phyloP scores from a whole-genome alignment of 1,139 yeast genomes.

The Candida labiduridarum region DNA sequence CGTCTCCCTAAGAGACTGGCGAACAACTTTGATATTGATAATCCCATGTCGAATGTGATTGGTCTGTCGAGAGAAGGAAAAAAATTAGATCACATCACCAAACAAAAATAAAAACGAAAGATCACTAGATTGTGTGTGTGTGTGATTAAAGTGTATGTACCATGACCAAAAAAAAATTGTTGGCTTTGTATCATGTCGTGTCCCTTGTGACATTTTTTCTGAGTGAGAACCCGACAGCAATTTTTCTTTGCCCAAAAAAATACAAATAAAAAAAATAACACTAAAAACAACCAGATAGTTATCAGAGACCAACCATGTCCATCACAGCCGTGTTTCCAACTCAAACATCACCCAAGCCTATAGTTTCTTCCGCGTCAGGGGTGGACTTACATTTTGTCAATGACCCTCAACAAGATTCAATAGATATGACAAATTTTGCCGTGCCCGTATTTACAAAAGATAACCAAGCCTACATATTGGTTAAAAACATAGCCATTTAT shows the following conservation, averaged over 20 bases:
- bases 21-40: slow-evolving; percentile 35
- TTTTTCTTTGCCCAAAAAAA: background rate
- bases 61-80: background rate
- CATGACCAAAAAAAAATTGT: slow-evolving; percentile 1
- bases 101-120: background rate
- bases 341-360: background rate
- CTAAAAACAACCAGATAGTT: background rate
- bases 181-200: background rate
- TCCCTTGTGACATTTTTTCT: background rate
- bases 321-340: background rate
- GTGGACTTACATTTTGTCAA: background rate
- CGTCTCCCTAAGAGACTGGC: slow-evolving; percentile 39
- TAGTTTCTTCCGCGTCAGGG: background rate
- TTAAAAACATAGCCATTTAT: slow-evolving; percentile 34
- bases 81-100: background rate
- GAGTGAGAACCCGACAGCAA: background rate
- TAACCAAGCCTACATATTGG: slow-evolving; percentile 24
- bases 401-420: background rate
- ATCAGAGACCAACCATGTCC: background rate
- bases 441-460: slow-evolving; percentile 13
- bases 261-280: background rate
- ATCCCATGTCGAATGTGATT: slow-evolving; percentile 24
- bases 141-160: slow-evolving; percentile 1
- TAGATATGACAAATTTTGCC: slow-evolving; percentile 11
- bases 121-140: slow-evolving; percentile 4